Evolutionary conservation across 2,329 filamentous ascomycete species (phyloP), one percentile per base, ranked within the genome.

Genomic region (Fusarium proliferatum): DNA sequence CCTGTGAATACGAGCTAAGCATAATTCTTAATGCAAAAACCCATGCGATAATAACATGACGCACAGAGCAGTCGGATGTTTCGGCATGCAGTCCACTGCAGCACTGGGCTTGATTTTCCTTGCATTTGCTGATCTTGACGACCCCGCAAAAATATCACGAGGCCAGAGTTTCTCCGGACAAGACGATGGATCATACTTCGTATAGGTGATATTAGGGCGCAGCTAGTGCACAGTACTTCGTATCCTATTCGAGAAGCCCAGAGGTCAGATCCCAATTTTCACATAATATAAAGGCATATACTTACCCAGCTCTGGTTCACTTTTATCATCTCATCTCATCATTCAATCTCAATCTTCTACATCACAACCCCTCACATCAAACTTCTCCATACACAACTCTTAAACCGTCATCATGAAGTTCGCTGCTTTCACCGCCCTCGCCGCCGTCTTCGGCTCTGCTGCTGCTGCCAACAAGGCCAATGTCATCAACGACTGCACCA

Each of bases 401-500:
- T n/a, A 46, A 59, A 64, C 56, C 64, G 17, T 61, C 74, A 80
- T 28, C 38, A 81, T 81, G 80, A 80, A 81, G 79, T 62, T 77
- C 64, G 72, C 61, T 61, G 41, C 78, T 26, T 51, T 77, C 53
- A 51, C 77, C 56, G 67, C 77, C 15, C 33, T 76, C 69, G 79
- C 80, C 64, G 79, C 82, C 74, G 72, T 83, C 64, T 55, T 82
- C 52, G 80, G 73, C 9, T 70, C 58, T 39, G 60, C 52, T 33
- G 77, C 72, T 66, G 78, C 80, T 45, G 82, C 82, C 68, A 78
- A 83, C 61, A 73, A 80, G 58, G 82, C 82, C 57, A 64, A 79
- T 55, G 82, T 84, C 67, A 77, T 77, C 61, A 84, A 84, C 78
- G 77, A 76, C 67, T 84, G 82, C 76, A 15, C 62, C 6, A 53